Base-by-base conservation (phyloP, 2,329 filamentous ascomycete species). In the Paraphoma sp. region DNA sequence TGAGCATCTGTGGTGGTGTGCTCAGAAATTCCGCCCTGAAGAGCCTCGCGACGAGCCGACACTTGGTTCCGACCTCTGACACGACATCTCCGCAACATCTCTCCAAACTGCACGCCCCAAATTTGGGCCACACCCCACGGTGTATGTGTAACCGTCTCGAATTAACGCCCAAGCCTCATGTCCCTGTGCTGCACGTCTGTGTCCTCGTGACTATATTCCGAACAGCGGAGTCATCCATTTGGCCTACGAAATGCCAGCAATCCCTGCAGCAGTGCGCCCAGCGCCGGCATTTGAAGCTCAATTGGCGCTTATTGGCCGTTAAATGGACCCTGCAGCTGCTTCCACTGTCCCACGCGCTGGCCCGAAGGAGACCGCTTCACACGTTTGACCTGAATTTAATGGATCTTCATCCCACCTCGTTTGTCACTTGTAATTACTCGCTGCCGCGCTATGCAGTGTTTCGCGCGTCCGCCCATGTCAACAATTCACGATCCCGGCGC, bases 271-370 rank as follows among this genome's bases (percentile, higher is more conserved):
- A 45, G 18, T 14, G 44, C 48, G 31, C 56, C 51, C 23, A 47
- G 45, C 33, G 29, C 51, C 58, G 56, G 49, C 55, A 54, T 30
- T 42, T 56, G 50, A 23, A 23, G 59, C 52, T 57, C 54, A 51
- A 54, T 54, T 57, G 46, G 43, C 45, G 28, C 52, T 51, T 50
- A 58, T 56, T 48, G 48, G 38, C 55, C 57, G 48, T 60, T 62
- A 59, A 65, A 64, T 69, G 64, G 68, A 70, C 68, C 68, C 67
- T 71, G 68, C 64, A 70, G 65, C 57, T 53, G 64, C 63, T 58
- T 23, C 44, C 8, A 3, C 18, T 36, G 16, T 56, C 62, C 61
- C 64, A 60, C 60, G 58, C 48, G 41, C 16, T 60, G 53, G 48
- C 55, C 47, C 41, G 31, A 58, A 45, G 44, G 49, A 60, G 59